These are phyloP conservation scores for Scheffersomyces segobiensis DNA, from an alignment of 1,139 yeast species.

Conservation along the genomic window DNA sequence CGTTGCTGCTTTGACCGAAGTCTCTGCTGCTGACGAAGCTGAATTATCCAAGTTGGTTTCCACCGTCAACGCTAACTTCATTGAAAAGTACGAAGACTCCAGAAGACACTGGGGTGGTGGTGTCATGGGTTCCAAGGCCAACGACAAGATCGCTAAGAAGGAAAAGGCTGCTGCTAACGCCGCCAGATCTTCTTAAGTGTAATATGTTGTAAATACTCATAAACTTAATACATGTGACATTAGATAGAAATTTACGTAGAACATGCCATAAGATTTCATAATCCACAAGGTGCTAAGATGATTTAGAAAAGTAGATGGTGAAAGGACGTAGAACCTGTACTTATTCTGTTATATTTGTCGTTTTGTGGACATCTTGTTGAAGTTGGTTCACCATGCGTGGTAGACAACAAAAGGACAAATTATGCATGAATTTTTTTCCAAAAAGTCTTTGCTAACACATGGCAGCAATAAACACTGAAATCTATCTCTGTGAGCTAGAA, in stretches of 20 bases:
- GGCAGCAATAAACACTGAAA: no score
- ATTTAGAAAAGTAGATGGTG: not conserved
- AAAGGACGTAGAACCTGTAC: no score
- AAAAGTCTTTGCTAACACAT: no score
- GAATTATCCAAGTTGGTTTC: slow-evolving; percentile 90
- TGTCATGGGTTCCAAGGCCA: slow-evolving; percentile 91
- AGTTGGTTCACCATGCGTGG: no score
- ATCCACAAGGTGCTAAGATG: no score
- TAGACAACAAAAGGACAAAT: no score
- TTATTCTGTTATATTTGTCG: no score
- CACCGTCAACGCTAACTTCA: slow-evolving; percentile 89
- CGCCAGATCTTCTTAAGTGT: slow-evolving; percentile 5
- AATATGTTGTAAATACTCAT: not conserved
- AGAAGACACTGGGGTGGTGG: slow-evolving; percentile 99
- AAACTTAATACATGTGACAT: not conserved
- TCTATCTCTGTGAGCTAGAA: not conserved
- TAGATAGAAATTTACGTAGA: not conserved
- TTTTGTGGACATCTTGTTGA: no score
- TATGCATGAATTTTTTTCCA: no score
- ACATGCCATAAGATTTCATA: no score
- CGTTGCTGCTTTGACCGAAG: slow-evolving; percentile 96
- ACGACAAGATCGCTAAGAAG: slow-evolving; percentile 59
- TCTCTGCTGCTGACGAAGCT: slow-evolving; percentile 89
- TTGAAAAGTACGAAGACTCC: slow-evolving; percentile 88
- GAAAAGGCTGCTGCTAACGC: slow-evolving; percentile 30